Percentiles rank a stretch among this genome's conserved stretches.
Evolutionary conservation across 768 basidiomycete species (phyloP).

Genomic region (Candolleomyces eurysporus): DNA sequence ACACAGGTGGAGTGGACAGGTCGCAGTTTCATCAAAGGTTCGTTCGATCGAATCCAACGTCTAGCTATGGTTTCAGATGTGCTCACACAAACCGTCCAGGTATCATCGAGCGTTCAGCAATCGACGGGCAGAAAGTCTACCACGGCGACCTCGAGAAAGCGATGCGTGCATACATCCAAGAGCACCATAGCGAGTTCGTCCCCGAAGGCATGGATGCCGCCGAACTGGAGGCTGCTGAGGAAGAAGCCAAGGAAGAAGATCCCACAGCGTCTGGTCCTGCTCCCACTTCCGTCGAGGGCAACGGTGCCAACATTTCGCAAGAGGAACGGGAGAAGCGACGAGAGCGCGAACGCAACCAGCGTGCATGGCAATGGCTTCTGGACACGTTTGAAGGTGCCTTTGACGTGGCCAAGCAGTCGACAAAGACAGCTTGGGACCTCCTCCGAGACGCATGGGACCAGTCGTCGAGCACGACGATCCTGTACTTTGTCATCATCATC

Average conservation of each 20-base stretch:
- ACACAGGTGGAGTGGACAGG: slow-evolving; percentile 96
- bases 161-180: slow-evolving; percentile 86
- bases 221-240: slow-evolving; percentile 28
- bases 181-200: slow-evolving; percentile 87
- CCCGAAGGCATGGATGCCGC: slow-evolving; percentile 68
- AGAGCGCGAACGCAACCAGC: slow-evolving; percentile 66
- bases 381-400: slow-evolving; percentile 80
- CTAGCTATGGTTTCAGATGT: background rate
- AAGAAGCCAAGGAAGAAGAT: slow-evolving; percentile 7
- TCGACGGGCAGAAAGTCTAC: slow-evolving; percentile 90
- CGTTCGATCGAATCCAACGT: slow-evolving; percentile 1
- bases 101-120: slow-evolving; percentile 87
- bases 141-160: slow-evolving; percentile 79
- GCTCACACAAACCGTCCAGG: slow-evolving; percentile 43
- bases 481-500: slow-evolving; percentile 69
- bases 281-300: slow-evolving; percentile 12
- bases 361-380: slow-evolving; percentile 84
- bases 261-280: slow-evolving; percentile 5
- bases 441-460: slow-evolving; percentile 79
- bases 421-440: slow-evolving; percentile 72
- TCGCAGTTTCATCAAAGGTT: slow-evolving; percentile 94
- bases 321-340: slow-evolving; percentile 55
- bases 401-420: slow-evolving; percentile 68
- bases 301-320: slow-evolving; percentile 23
- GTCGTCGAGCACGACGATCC: slow-evolving; percentile 65